Evolutionary conservation across 257 asterid genomes (phyloP).

Genomic region (Gentiana dahurica): DNA sequence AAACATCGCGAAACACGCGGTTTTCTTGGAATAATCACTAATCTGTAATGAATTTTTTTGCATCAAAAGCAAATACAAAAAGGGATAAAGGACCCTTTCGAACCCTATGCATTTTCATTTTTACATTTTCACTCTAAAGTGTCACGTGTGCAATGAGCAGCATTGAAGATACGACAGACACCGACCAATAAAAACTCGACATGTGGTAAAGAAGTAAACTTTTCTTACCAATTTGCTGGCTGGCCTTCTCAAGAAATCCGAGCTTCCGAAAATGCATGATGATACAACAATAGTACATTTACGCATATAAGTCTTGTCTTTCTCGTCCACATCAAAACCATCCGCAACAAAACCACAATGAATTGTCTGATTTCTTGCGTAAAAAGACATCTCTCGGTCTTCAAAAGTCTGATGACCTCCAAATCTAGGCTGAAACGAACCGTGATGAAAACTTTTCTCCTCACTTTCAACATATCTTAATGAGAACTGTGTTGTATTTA

Average conservation of each 20-base stretch:
- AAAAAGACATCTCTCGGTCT: slow-evolving; percentile 68
- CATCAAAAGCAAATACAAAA: too few species aligned
- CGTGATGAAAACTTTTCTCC: slow-evolving; percentile 20
- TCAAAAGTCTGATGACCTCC: slow-evolving; percentile 77
- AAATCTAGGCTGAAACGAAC: slow-evolving; percentile 42
- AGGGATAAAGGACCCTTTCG: too few species aligned
- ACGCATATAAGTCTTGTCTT: slow-evolving; percentile 51
- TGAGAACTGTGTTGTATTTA: slow-evolving; percentile 55
- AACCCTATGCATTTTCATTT: too few species aligned
- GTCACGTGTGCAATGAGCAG: too few species aligned
- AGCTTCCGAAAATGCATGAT: slow-evolving; percentile 92
- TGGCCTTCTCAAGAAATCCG: slow-evolving; percentile 85
- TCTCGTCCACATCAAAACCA: slow-evolving; percentile 74
- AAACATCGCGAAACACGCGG: slow-evolving; percentile 83
- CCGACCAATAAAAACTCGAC: too few species aligned
- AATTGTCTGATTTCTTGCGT: slow-evolving; percentile 60
- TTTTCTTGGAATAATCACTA: slow-evolving; percentile 80
- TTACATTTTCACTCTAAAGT: too few species aligned
- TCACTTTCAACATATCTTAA: slow-evolving; percentile 62
- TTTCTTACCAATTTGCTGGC: slow-evolving; percentile 67
- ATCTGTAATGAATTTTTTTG: slow-evolving; percentile 31
- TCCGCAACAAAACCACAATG: slow-evolving; percentile 83
- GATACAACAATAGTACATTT: slow-evolving; percentile 61
- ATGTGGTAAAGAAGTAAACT: not conserved
- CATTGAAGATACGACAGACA: too few species aligned